phyloP scores from a whole-genome alignment of 2,329 filamentous ascomycete species.

The Nemania sp. region DNA sequence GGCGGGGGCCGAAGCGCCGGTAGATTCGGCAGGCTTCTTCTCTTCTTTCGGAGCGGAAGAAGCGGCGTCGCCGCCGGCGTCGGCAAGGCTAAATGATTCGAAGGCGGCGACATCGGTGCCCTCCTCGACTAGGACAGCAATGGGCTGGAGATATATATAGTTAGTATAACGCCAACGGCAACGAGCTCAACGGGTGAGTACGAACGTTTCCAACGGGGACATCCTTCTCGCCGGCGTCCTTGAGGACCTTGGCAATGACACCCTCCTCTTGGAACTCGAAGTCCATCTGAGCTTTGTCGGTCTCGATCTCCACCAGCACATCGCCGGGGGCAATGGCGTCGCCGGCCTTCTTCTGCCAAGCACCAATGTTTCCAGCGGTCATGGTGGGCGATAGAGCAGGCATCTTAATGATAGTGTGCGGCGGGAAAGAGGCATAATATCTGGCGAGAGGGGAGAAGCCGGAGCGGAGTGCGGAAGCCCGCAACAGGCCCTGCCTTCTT shows the following conservation, averaged over 20 bases:
- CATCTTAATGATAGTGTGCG: slow-evolving; percentile 97
- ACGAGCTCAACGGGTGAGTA: slow-evolving; percentile 45
- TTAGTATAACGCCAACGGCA: slow-evolving; percentile 36
- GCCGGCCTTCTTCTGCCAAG: slow-evolving; percentile 97
- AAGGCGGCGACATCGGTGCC: slow-evolving; percentile 88
- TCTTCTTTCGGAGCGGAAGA: slow-evolving; percentile 74
- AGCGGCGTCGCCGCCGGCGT: slow-evolving; percentile 85
- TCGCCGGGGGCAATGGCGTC: slow-evolving; percentile 90
- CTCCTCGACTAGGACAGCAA: slow-evolving; percentile 94
- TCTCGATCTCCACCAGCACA: slow-evolving; percentile 98
- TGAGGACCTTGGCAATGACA: slow-evolving; percentile 92
- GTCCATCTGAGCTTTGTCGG: slow-evolving; percentile 99
- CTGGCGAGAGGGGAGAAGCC: slow-evolving; percentile 68
- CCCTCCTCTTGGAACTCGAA: slow-evolving; percentile 99
- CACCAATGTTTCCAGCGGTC: slow-evolving; percentile 94
- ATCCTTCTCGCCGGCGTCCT: slow-evolving; percentile 94
- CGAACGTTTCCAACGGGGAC: slow-evolving; percentile 93
- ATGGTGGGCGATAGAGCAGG: slow-evolving; percentile 98
- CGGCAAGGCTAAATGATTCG: slow-evolving; percentile 86
- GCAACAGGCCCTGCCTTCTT: slow-evolving; percentile 71
- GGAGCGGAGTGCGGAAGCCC: slow-evolving; percentile 62
- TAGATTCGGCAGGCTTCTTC: slow-evolving; percentile 71
- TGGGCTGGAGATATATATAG: slow-evolving; percentile 79
- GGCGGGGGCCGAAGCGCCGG: slow-evolving; percentile 68
- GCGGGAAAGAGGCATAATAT: slow-evolving; percentile 86